Percentiles rank a stretch among this genome's conserved stretches.
Conservation (phyloP, 495 filamentous ascomycete genomes). For the Letharia columbiana region DNA sequence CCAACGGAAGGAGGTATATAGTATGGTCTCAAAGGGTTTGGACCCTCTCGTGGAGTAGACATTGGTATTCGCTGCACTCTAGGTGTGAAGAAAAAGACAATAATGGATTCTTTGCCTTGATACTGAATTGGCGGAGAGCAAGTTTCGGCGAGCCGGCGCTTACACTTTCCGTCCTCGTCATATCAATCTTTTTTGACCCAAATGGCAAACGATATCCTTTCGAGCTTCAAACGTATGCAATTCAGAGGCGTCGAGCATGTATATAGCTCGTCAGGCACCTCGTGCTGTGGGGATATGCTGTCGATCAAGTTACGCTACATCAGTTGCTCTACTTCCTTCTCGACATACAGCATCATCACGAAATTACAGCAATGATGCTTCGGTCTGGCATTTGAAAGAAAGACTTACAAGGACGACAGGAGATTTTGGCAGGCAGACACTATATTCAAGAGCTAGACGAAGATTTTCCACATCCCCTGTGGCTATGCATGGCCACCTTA, state of each 20-base stretch:
- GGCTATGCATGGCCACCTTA: constrained; percentile 65
- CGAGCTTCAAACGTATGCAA: neutral
- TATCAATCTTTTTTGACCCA: neutral
- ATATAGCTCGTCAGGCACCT: constrained; percentile 6
- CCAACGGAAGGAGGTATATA: constrained; percentile 81
- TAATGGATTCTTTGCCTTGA: neutral
- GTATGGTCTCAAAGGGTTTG: constrained; percentile 90
- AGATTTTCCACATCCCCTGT: constrained; percentile 57
- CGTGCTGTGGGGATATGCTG: constrained; percentile 4
- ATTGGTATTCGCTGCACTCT: constrained; percentile 18
- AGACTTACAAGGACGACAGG: neutral
- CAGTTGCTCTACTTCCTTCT: neutral
- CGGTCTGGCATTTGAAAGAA: neutral
- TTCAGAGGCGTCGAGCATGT: constrained; percentile 8
- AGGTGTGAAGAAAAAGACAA: neutral
- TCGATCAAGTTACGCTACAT: neutral
- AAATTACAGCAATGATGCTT: neutral
- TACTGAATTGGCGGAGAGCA: constrained; percentile 4
- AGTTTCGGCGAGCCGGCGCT: constrained; percentile 16
- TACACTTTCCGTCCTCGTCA: constrained; percentile 8
- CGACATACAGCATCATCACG: neutral
- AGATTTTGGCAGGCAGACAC: neutral
- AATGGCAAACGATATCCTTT: neutral
- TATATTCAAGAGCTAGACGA: constrained; percentile 34
- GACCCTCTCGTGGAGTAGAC: constrained; percentile 47